Evolutionary conservation across 495 filamentous ascomycete genomes (phyloP).

Genomic region (Daldinia vernicosa): DNA sequence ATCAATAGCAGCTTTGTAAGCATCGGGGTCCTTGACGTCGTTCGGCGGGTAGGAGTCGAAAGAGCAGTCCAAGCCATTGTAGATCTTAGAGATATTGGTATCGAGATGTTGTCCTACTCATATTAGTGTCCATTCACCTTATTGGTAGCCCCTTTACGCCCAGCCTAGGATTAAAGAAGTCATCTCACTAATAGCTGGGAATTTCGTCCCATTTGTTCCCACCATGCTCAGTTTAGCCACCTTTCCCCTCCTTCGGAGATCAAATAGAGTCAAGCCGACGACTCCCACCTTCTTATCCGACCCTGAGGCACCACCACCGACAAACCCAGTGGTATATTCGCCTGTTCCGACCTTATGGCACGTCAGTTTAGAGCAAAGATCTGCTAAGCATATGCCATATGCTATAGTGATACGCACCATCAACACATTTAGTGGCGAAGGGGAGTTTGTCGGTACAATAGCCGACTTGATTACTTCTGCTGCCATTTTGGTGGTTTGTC

Average conservation of each 20-base stretch:
- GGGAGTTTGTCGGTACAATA: slow-evolving; percentile 27
- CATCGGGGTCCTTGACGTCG: slow-evolving; percentile 73
- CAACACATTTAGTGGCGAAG: slow-evolving; percentile 76
- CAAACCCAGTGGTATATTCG: slow-evolving; percentile 94
- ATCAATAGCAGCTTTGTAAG: slow-evolving; percentile 92
- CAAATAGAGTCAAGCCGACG: slow-evolving; percentile 88
- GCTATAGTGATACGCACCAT: slow-evolving; percentile 67
- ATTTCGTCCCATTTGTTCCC: slow-evolving; percentile 86
- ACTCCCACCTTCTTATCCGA: slow-evolving; percentile 96
- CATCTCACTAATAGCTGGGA: slow-evolving; percentile 83
- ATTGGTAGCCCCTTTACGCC: background rate
- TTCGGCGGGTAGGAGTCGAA: slow-evolving; percentile 85
- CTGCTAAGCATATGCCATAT: background rate
- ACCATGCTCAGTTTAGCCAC: slow-evolving; percentile 89
- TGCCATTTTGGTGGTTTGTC: slow-evolving; percentile 21
- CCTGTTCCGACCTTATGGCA: slow-evolving; percentile 77
- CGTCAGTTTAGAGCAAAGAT: slow-evolving; percentile 37
- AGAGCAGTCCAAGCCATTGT: slow-evolving; percentile 84
- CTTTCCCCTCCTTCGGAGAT: slow-evolving; percentile 86
- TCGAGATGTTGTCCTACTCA: slow-evolving; percentile 79
- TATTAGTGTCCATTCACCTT: slow-evolving; percentile 22
- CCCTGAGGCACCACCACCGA: slow-evolving; percentile 76
- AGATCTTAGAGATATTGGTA: slow-evolving; percentile 86
- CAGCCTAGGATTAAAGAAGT: background rate
- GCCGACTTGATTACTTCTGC: slow-evolving; percentile 31